phyloP scores from a whole-genome alignment of 192 early-diverging fungal genomes.

The Rhizophagus sp. region DNA sequence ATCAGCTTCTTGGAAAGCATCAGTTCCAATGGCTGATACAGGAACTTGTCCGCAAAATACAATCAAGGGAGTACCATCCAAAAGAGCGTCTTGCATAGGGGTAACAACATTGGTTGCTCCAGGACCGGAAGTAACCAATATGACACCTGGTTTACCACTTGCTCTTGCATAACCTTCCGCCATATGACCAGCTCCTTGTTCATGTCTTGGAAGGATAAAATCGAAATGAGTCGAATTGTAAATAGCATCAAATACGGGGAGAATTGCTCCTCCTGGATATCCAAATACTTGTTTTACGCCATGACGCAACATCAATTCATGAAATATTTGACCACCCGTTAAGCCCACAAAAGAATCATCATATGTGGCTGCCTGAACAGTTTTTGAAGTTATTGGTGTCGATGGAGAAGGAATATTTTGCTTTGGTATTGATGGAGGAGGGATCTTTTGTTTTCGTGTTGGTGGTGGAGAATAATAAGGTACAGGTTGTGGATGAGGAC shows the following conservation, averaged over 20 bases:
- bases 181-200: conserved; percentile 99
- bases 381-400: not conserved
- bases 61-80: conserved; percentile 93
- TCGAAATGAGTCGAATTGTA: conserved; percentile 94
- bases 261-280: conserved; percentile 97
- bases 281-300: conserved; percentile 95
- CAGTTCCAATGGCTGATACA: conserved; percentile 86
- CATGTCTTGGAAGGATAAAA: conserved; percentile 95
- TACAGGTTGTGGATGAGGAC: not conserved
- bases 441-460: conserved; percentile 4
- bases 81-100: conserved; percentile 95
- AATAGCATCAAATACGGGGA: conserved; percentile 99
- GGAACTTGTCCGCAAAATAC: conserved; percentile 96
- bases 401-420: not conserved
- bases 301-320: conserved; percentile 98
- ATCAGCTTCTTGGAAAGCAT: conserved; percentile 99
- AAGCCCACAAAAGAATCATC: conserved; percentile 91
- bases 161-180: conserved; percentile 96
- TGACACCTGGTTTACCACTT: conserved; percentile 77
- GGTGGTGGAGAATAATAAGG: conserved; percentile 6
- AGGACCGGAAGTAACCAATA: conserved; percentile 89
- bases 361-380: conserved; percentile 43
- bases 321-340: conserved; percentile 98
- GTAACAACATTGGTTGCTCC: conserved; percentile 98
- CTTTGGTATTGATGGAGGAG: not conserved